phyloP scores from a whole-genome alignment of 2,329 filamentous ascomycete genomes.

The Nigrograna mackinnonii region DNA sequence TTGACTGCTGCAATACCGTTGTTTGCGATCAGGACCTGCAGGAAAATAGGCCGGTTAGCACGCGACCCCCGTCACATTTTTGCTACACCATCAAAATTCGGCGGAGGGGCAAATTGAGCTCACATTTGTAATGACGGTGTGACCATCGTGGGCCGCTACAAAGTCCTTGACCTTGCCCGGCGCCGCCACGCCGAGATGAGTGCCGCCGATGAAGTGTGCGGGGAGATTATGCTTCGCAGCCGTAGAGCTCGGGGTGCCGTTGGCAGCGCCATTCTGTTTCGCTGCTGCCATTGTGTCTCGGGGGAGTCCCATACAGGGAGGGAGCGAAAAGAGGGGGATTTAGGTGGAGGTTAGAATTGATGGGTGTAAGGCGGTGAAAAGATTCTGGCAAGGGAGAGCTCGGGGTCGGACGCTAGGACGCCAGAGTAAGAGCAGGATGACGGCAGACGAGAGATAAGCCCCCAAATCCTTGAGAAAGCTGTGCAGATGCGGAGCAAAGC shows the following conservation, averaged over 20 bases:
- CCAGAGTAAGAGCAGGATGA: not conserved
- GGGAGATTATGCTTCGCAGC: conserved; percentile 81
- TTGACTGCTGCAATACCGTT: conserved; percentile 99
- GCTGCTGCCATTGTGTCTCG: conserved; percentile 38
- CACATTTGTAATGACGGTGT: conserved; percentile 98
- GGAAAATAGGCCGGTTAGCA: conserved; percentile 21
- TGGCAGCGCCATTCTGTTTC: conserved; percentile 47
- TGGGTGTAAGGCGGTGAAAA: conserved; percentile 20
- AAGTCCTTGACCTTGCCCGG: conserved; percentile 95
- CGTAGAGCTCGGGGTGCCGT: conserved; percentile 66
- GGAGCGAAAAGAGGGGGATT: conserved; percentile 15
- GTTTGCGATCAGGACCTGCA: conserved; percentile 94
- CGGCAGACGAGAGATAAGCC: not conserved
- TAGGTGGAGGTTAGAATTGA: conserved; percentile 8
- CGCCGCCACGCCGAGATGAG: conserved; percentile 78
- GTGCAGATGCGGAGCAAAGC: no score
- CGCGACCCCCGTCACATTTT: not conserved
- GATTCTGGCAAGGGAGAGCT: conserved; percentile 22
- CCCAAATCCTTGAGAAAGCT: not conserved
- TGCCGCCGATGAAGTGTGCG: conserved; percentile 96
- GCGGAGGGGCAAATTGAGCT: conserved; percentile 18
- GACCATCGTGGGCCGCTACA: conserved; percentile 83
- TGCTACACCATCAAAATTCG: not conserved
- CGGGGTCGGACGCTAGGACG: not conserved
- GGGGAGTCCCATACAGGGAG: conserved; percentile 27